Evolutionary conservation across 495 filamentous ascomycete species (phyloP).

Genomic region (Hyphodiscus hymeniophilus): DNA sequence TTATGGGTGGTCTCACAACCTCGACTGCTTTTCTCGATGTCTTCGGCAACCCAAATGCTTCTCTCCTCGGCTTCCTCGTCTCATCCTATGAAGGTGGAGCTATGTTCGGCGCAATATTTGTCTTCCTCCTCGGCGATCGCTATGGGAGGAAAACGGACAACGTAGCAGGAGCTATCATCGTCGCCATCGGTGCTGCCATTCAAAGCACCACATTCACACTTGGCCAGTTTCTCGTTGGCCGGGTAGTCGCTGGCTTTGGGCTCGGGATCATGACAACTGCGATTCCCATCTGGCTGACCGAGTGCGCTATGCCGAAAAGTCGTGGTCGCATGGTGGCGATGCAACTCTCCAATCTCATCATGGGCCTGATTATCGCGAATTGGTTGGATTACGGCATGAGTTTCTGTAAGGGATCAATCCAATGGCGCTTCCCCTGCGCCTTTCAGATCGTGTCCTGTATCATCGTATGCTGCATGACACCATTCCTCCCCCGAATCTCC

Average conservation of each 20-base stretch:
- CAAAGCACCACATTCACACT: not conserved
- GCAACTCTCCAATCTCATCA: not conserved
- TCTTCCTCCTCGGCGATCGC: constrained; percentile 25
- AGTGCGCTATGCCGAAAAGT: not conserved
- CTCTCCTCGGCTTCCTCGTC: not conserved
- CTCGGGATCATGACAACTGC: not conserved
- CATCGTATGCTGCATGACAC: constrained; percentile 20
- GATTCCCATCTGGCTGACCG: constrained; percentile 39
- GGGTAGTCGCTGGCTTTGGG: constrained; percentile 20
- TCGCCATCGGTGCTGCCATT: not conserved
- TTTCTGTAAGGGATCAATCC: constrained; percentile 10
- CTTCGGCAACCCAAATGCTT: not conserved
- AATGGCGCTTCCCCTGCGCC: not conserved
- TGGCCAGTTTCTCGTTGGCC: not conserved
- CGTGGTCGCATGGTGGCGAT: not conserved
- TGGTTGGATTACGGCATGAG: not conserved
- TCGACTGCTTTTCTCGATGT: not conserved
- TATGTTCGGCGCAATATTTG: not conserved
- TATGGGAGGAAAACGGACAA: constrained; percentile 62
- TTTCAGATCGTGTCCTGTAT: constrained; percentile 36
- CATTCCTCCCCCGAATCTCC: constrained; percentile 17
- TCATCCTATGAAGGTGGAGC: not conserved
- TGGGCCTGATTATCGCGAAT: not conserved
- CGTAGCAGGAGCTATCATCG: constrained; percentile 59
- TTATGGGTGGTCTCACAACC: not conserved